Evolutionary conservation across 805 yeast species (phyloP).

Genomic region (Ogataea degrootiae): DNA sequence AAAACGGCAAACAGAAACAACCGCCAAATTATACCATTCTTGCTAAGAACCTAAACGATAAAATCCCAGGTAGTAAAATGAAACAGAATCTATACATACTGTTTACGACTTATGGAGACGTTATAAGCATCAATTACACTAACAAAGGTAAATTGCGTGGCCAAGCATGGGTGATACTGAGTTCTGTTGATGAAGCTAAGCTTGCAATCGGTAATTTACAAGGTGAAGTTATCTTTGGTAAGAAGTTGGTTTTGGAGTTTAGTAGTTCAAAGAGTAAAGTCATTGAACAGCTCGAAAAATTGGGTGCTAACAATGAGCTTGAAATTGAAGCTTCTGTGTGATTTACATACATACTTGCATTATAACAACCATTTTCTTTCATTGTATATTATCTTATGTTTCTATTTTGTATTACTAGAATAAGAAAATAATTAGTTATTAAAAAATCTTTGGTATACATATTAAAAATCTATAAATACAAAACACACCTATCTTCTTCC

Average conservation of each 20-base stretch:
- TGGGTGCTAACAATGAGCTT: background rate
- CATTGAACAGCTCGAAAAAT: slow-evolving; percentile 13
- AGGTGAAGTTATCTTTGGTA: slow-evolving; percentile 48
- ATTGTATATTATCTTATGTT: too few species aligned
- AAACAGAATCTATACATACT: slow-evolving; percentile 53
- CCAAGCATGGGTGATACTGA: slow-evolving; percentile 60
- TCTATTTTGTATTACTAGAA: too few species aligned
- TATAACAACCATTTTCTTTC: too few species aligned
- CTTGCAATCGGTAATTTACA: slow-evolving; percentile 46
- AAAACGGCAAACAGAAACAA: background rate
- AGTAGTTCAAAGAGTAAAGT: slow-evolving; percentile 31
- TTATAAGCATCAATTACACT: slow-evolving; percentile 43
- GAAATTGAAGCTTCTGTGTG: background rate
- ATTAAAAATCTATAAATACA: background rate
- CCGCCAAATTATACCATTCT: slow-evolving; percentile 43
- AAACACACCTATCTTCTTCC: slow-evolving; percentile 21
- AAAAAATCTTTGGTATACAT: background rate
- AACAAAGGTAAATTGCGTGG: slow-evolving; percentile 49
- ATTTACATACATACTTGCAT: too few species aligned
- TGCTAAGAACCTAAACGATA: slow-evolving; percentile 54
- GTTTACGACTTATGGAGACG: slow-evolving; percentile 62
- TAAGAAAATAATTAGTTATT: too few species aligned
- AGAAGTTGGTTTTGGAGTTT: slow-evolving; percentile 41
- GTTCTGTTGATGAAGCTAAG: slow-evolving; percentile 45
- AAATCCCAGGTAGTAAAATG: slow-evolving; percentile 39